These are phyloP conservation scores for Debaryomycetaceae sp. DNA, from an alignment of 1,139 yeast species.

Conservation along the genomic window DNA sequence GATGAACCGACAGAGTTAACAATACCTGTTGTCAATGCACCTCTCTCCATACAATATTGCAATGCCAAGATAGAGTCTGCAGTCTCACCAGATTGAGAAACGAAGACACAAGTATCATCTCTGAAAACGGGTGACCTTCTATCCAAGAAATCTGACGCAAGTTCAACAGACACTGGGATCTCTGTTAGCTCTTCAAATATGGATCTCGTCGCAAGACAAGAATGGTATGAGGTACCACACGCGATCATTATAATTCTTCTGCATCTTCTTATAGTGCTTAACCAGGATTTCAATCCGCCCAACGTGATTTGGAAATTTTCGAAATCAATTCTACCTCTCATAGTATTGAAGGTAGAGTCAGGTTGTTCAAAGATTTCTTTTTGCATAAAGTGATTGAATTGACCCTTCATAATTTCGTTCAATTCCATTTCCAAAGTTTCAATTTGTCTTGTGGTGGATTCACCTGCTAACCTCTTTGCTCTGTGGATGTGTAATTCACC, in stretches of 20 bases:
- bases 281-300: slow-evolving; percentile 86
- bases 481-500: slow-evolving; percentile 99
- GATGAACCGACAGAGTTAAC: slow-evolving; percentile 93
- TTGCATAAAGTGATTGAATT: slow-evolving; percentile 95
- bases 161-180: slow-evolving; percentile 92
- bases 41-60: slow-evolving; percentile 94
- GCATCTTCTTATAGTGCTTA: slow-evolving; percentile 89
- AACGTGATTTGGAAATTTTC: slow-evolving; percentile 71
- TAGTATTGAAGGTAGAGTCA: slow-evolving; percentile 94
- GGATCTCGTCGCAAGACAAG: slow-evolving; percentile 95
- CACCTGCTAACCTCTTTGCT: slow-evolving; percentile 87
- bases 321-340: slow-evolving; percentile 98
- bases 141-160: slow-evolving; percentile 96
- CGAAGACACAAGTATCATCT: slow-evolving; percentile 97
- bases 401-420: slow-evolving; percentile 98
- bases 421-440: slow-evolving; percentile 96
- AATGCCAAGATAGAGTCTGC: slow-evolving; percentile 98
- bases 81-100: slow-evolving; percentile 98
- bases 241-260: slow-evolving; percentile 98
- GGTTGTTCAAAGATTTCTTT: slow-evolving; percentile 99
- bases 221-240: slow-evolving; percentile 98
- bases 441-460: slow-evolving; percentile 89
- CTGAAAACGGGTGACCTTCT: slow-evolving; percentile 94
- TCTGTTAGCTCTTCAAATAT: slow-evolving; percentile 96
- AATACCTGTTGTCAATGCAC: slow-evolving; percentile 95